Evolutionary conservation across 1,139 yeast species (phyloP).

Genomic region (Geotrichum restrictum): DNA sequence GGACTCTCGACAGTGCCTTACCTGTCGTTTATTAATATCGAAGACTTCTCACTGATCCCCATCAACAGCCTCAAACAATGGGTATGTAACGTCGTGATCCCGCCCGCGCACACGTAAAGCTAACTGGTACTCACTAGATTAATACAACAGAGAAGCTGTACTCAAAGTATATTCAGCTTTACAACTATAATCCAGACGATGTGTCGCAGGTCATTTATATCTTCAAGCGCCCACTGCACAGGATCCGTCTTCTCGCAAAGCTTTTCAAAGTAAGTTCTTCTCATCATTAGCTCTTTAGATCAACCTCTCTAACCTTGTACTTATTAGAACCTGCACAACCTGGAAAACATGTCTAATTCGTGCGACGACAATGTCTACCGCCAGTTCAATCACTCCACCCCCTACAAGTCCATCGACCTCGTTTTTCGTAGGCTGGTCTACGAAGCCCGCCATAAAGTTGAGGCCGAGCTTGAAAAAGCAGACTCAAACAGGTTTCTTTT

Average conservation of each 20-base stretch:
- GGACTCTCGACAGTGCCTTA: slow-evolving; percentile 2
- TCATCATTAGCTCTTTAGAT: slow-evolving; percentile 27
- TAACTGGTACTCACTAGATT: slow-evolving; percentile 11
- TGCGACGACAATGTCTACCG: slow-evolving; percentile 19
- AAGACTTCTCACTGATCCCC: background rate
- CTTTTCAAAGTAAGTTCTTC: slow-evolving; percentile 28
- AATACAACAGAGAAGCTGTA: slow-evolving; percentile 7
- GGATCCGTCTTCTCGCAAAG: slow-evolving; percentile 39
- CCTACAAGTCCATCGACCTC: slow-evolving; percentile 16
- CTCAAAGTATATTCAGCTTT: slow-evolving; percentile 35
- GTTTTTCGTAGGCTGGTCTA: slow-evolving; percentile 27
- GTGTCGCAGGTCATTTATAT: slow-evolving; percentile 38
- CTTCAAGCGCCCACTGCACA: slow-evolving; percentile 43
- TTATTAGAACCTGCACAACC: slow-evolving; percentile 25
- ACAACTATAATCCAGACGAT: slow-evolving; percentile 37
- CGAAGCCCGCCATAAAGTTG: slow-evolving; percentile 25
- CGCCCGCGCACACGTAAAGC: background rate
- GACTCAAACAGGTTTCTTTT: slow-evolving; percentile 33
- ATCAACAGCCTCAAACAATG: slow-evolving; percentile 12
- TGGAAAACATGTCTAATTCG: slow-evolving; percentile 18
- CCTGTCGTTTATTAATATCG: background rate
- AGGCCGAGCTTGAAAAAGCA: slow-evolving; percentile 25
- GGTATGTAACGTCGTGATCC: slow-evolving; percentile 7
- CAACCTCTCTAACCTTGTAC: no score
- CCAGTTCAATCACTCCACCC: slow-evolving; percentile 18